A percentile compares a stretch with the other conserved stretches of the same genome.
Evolutionary conservation across 2,329 filamentous ascomycete genomes (phyloP).

Genomic region (Aaosphaeria arxii): DNA sequence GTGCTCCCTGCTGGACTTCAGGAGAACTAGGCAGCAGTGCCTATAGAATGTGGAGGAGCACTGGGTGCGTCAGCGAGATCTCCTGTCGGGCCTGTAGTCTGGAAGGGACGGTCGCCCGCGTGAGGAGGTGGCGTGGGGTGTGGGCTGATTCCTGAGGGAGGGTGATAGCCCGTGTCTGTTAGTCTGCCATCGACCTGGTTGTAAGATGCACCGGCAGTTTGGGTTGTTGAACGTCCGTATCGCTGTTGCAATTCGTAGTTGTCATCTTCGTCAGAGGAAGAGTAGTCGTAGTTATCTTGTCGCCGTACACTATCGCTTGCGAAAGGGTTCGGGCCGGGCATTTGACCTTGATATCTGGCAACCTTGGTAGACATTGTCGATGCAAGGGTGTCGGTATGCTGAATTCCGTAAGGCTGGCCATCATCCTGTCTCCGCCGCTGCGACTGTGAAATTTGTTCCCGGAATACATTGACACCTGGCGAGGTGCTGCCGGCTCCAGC

Average conservation of each 20-base stretch:
- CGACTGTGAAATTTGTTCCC: constrained; percentile 36
- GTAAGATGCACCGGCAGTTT: constrained; percentile 17
- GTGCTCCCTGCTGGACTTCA: not conserved
- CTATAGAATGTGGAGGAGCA: constrained; percentile 27
- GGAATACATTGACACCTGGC: constrained; percentile 34
- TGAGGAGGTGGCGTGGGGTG: constrained; percentile 31
- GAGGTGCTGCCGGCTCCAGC: constrained; percentile 13
- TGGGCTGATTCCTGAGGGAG: constrained; percentile 24
- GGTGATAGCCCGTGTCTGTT: constrained; percentile 36
- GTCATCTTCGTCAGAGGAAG: constrained; percentile 38
- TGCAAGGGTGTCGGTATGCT: constrained; percentile 28
- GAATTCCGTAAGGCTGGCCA: constrained; percentile 16
- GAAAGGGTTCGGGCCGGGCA: constrained; percentile 33
- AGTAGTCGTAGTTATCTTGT: constrained; percentile 36
- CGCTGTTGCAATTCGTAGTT: constrained; percentile 34
- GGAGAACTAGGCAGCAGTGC: constrained; percentile 19
- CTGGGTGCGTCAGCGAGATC: constrained; percentile 25
- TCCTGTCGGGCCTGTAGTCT: constrained; percentile 17
- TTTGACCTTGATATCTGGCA: constrained; percentile 28
- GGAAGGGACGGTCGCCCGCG: constrained; percentile 11
- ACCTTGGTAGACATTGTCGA: constrained; percentile 29
- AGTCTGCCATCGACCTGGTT: constrained; percentile 31
- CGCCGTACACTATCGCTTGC: constrained; percentile 17
- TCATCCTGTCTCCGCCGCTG: constrained; percentile 33
- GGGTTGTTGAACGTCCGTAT: constrained; percentile 16